Base-by-base conservation (phyloP, 148 eudicot species). In the Camellia sinensis region DNA sequence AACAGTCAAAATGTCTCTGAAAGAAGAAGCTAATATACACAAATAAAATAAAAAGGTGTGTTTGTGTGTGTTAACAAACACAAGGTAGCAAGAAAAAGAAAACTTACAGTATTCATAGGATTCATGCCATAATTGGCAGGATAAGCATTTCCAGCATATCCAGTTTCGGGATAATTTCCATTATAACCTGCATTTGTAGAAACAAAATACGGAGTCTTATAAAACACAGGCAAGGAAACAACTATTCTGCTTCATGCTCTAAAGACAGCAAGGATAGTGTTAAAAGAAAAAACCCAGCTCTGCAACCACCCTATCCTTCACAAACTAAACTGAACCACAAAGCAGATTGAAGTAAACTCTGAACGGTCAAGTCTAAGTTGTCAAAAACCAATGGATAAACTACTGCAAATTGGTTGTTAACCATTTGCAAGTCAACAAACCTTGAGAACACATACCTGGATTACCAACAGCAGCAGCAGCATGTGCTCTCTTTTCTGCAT, bases 401-500 rank as follows among this genome's bases (percentile, higher is more conserved):
- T 7, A 48, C 6, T 48, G 52, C 6, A 48, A 48, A 48, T 48
- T 4, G 52, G 52, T 48, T 4, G 52, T 48, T 48, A 54, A 54
- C 57, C 57, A 54, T 54, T 60, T 80, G 59, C 22, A 71, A 71
- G 15, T 29, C 12, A 18, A 50, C 45, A 63, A 74, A 74, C 50
- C 63, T 76, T 57, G 48, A 79, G 64, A 43, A 83, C 61, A 17
- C 74, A 63, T 89, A 90, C 97, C 97, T 76, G 89, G 88, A 89
- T 87, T 89, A 57, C 82, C 90, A 83, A 82, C 89, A n/a, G 90
- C 89, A 17, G 93, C 91, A 68, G 90, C 91, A 81, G 92, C 97
- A 82, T 86, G 92, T 54, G 97, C 93, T 87, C 94, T 92, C 86
- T 95, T 95, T 85, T 95, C 94, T 29, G 94, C 94, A 82, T 89